phyloP scores from a whole-genome alignment of 106 monocot species.

The Dendrobium chrysotoxum region DNA sequence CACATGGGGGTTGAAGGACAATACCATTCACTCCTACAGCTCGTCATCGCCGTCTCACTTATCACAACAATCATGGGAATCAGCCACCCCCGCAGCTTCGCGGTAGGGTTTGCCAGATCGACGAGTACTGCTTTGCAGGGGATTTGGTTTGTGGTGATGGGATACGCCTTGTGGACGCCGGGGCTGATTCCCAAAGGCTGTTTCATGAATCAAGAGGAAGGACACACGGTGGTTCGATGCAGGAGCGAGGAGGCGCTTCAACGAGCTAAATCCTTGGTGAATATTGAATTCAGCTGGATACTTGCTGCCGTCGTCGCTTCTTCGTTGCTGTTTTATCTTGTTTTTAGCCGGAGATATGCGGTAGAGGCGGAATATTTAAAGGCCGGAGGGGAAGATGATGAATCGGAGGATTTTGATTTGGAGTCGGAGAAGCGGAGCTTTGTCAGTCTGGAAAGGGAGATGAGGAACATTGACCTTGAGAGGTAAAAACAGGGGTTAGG shows the following conservation, averaged over 20 bases:
- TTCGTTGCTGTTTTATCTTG: constrained; percentile 31
- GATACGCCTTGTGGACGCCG: constrained; percentile 57
- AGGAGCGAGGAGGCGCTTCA: constrained; percentile 20
- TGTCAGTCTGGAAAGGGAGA: constrained; percentile 18
- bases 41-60: constrained; percentile 49
- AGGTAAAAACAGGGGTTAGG: constrained; percentile 12
- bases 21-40: constrained; percentile 69
- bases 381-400: constrained; percentile 1
- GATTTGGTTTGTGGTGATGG: constrained; percentile 72
- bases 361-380: constrained; percentile 14
- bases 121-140: constrained; percentile 53
- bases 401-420: constrained; percentile 3
- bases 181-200: constrained; percentile 38
- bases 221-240: constrained; percentile 45
- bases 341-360: constrained; percentile 14
- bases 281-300: constrained; percentile 57
- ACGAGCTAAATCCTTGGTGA: constrained; percentile 51
- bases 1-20: constrained; percentile 87
- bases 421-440: constrained; percentile 38
- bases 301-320: constrained; percentile 31
- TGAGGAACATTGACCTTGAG: constrained; percentile 17
- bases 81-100: constrained; percentile 36
- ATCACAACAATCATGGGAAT: constrained; percentile 51
- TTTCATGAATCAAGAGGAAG: constrained; percentile 48
- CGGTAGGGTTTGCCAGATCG: constrained; percentile 50